Evolutionary conservation across 148 eudicot species (phyloP).

Genomic region (Chenopodium quinoa): DNA sequence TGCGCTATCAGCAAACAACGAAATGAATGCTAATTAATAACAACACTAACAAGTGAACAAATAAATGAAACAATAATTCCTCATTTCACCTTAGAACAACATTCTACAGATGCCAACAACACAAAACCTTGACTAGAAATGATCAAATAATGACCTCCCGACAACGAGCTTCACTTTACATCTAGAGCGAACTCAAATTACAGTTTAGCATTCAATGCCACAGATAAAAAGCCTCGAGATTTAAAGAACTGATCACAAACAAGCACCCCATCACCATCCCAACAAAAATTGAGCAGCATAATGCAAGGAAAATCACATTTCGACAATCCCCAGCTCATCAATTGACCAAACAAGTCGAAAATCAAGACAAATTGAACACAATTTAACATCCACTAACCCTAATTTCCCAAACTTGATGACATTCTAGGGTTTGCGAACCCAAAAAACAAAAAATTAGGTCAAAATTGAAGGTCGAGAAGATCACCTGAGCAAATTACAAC

Average conservation of each 20-base stretch:
- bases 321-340: constrained; percentile 2
- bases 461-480: constrained; percentile 31
- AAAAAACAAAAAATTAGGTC: constrained; percentile 26
- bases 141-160: constrained; percentile 16
- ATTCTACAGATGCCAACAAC: not conserved
- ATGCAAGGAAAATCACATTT: constrained; percentile 1
- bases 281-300: constrained; percentile 18
- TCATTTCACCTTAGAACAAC: constrained; percentile 4
- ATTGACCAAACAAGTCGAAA: constrained; percentile 8
- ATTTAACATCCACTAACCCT: constrained; percentile 23
- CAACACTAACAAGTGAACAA: not conserved
- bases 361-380: constrained; percentile 10
- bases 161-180: constrained; percentile 12
- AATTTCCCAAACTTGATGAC: constrained; percentile 14
- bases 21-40: not conserved
- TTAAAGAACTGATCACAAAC: constrained; percentile 4
- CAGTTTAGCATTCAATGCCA: constrained; percentile 26
- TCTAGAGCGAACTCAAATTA: not conserved
- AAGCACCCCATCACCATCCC: constrained; percentile 18
- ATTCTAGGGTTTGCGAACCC: constrained; percentile 34
- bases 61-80: not conserved
- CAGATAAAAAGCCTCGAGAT: constrained; percentile 15
- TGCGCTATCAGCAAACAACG: constrained; percentile 2
- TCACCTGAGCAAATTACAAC: constrained; percentile 29
- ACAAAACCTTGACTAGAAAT: constrained; percentile 3